Evolutionary conservation across 2,329 filamentous ascomycete species (phyloP).

Genomic region (Escovopsis sp.): DNA sequence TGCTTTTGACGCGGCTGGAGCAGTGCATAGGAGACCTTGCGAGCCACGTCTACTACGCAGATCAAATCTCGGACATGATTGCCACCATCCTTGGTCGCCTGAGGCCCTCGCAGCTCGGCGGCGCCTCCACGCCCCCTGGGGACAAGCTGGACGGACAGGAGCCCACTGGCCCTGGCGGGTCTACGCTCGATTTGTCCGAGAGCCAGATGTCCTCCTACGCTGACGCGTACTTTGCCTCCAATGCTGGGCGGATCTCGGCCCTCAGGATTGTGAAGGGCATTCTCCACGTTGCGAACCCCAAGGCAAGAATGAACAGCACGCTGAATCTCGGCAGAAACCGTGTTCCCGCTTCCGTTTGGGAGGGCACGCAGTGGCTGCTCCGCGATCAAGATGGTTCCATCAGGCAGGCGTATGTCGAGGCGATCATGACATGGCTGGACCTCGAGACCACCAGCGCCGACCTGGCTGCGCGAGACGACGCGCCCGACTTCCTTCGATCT

Average conservation of each 20-base stretch:
- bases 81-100: constrained; percentile 63
- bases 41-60: constrained; percentile 91
- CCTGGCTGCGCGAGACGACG: constrained; percentile 44
- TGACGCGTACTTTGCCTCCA: constrained; percentile 39
- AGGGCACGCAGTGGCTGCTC: constrained; percentile 89
- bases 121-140: constrained; percentile 27
- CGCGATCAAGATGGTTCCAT: constrained; percentile 66
- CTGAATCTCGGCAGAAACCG: constrained; percentile 55
- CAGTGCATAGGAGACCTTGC: constrained; percentile 80
- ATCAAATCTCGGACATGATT: constrained; percentile 93
- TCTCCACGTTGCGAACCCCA: constrained; percentile 63
- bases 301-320: constrained; percentile 41
- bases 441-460: constrained; percentile 61
- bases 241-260: constrained; percentile 45
- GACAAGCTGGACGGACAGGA: constrained; percentile 31
- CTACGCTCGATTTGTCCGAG: constrained; percentile 26
- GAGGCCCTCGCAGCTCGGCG: constrained; percentile 43
- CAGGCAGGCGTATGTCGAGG: constrained; percentile 72
- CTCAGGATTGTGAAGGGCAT: constrained; percentile 72
- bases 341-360: constrained; percentile 76
- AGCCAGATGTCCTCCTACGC: constrained; percentile 25
- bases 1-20: constrained; percentile 58
- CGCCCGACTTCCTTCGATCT: constrained; percentile 29
- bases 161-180: constrained; percentile 15
- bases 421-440: constrained; percentile 69